These are phyloP conservation scores for Lentinula detonsa DNA, from an alignment of 768 basidiomycete genomes.

Conservation along the genomic window DNA sequence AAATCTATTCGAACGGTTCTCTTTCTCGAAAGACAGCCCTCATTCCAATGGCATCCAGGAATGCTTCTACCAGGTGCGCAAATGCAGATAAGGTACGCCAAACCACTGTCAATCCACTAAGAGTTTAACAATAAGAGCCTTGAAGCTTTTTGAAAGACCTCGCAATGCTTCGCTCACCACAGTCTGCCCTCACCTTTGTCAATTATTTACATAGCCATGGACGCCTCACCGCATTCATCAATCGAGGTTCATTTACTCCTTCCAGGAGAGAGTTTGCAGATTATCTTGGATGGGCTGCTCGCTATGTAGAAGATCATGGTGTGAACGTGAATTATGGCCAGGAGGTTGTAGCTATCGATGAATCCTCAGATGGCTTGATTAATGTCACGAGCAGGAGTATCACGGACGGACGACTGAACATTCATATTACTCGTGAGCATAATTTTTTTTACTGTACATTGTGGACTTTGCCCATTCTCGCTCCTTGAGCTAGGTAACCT, in stretches of 20 bases:
- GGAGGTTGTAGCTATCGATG: slow-evolving; percentile 35
- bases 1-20: slow-evolving; percentile 23
- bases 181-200: slow-evolving; percentile 46
- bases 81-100: slow-evolving; percentile 45
- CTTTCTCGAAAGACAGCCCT: slow-evolving; percentile 42
- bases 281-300: slow-evolving; percentile 48
- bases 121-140: not conserved
- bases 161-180: slow-evolving; percentile 44
- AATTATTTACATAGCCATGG: slow-evolving; percentile 44
- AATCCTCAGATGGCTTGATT: slow-evolving; percentile 26
- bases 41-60: slow-evolving; percentile 50
- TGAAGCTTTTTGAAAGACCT: slow-evolving; percentile 47
- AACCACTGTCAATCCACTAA: no score
- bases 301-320: slow-evolving; percentile 35
- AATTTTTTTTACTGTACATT: not conserved
- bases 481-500: slow-evolving; percentile 30
- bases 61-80: slow-evolving; percentile 46
- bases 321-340: slow-evolving; percentile 38
- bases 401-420: slow-evolving; percentile 25
- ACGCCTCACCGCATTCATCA: slow-evolving; percentile 46
- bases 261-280: slow-evolving; percentile 49
- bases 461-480: not conserved
- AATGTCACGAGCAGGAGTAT: slow-evolving; percentile 30
- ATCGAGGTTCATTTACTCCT: slow-evolving; percentile 43
- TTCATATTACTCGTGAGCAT: slow-evolving; percentile 33